These are phyloP conservation scores for Cutaneotrichosporon dermatis DNA, from an alignment of 1,284 basidiomycete species.

Conservation along the genomic window DNA sequence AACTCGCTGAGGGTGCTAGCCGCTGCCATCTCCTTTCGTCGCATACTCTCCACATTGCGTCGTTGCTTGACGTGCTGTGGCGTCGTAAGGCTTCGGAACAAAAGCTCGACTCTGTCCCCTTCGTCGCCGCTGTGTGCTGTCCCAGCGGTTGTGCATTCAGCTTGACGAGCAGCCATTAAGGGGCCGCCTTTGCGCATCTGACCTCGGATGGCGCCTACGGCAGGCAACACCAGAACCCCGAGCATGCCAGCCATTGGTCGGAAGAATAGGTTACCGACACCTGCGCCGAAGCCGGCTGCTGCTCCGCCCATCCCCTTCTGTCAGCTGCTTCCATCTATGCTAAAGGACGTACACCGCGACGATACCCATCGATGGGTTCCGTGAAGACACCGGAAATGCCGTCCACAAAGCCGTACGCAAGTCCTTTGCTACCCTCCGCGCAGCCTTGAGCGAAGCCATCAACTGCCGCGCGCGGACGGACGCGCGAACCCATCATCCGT, in stretches of 20 bases:
- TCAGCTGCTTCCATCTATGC: not conserved
- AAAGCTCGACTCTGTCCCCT: no score
- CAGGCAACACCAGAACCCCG: not conserved
- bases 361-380: conserved; percentile 47
- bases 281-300: not conserved
- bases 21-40: not conserved
- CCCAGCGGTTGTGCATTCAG: not conserved
- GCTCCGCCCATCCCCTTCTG: conserved; percentile 12
- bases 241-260: not conserved
- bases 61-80: not conserved
- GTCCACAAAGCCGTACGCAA: conserved; percentile 53
- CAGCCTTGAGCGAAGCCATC: conserved; percentile 52
- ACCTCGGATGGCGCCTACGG: not conserved
- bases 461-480: conserved; percentile 50
- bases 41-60: not conserved
- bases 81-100: no score
- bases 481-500: conserved; percentile 51
- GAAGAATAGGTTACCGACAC: not conserved
- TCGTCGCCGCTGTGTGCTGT: not conserved
- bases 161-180: not conserved
- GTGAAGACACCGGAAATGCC: conserved; percentile 56
- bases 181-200: not conserved
- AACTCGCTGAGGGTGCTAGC: not conserved
- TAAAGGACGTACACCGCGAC: conserved; percentile 26
- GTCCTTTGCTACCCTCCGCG: conserved; percentile 51